Evolutionary conservation across 2,329 filamentous ascomycete species (phyloP), one percentile per base, ranked within the genome.

Genomic region (Fusarium caatingaense): DNA sequence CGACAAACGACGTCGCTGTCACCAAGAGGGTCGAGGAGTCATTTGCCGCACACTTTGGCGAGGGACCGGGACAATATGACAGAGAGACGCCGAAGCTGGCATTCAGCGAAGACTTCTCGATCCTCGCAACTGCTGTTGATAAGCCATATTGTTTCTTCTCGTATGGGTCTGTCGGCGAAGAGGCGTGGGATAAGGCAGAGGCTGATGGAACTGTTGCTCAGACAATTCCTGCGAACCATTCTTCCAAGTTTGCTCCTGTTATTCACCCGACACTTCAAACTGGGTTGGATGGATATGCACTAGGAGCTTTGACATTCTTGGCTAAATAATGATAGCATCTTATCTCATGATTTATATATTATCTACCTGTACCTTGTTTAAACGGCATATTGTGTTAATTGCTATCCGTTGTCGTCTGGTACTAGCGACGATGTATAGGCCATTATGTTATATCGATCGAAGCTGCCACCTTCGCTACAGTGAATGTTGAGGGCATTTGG

Each of bases 31-130:
- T 89, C 0, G 81, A 82, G 20, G 72, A 76, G 5, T 76, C 79
- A 0, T 89, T 88, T 66, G 63, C 69, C 0, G 65, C 76, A 3
- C 83, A 86, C 60, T 89, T 89, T 66, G 72, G 64, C 0, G 72
- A 73, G 2, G 68, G 73, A 0, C 4, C 11, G 2, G 40, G 20
- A 0, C 34, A 42, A 16, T 71, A 82, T 40, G 76, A 82, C 13
- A 66, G 78, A 0, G 76, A 84, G 15, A 79, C 80, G 18, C 75
- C 81, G n/a, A 78, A 80, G 0, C 69, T 85, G 1, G 77, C 80
- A 5, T 85, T 82, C 0, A 86, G 83, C 45, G 89, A 91, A 69
- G 89, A 91, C 65, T 89, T 91, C 30, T 68, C 67, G 1, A 68
- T 75, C 8, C 46, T 78, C 6, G 74, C 76, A 1, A 66, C 69